Base-by-base conservation (phyloP, 495 filamentous ascomycete species). In the Penicillium ochrochloron region DNA sequence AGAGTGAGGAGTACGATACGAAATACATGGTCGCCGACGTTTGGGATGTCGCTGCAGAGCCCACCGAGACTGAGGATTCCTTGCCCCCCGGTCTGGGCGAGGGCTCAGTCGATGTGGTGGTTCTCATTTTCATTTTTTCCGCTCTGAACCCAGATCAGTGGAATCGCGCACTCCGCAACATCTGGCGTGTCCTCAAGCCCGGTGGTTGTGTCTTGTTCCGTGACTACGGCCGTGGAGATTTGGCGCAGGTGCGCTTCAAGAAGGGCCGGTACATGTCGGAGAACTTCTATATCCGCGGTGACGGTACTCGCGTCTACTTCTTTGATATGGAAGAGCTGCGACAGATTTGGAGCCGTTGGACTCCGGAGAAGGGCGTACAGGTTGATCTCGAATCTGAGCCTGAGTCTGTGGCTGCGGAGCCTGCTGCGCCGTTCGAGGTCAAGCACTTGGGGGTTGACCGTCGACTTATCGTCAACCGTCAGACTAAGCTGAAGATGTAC, bases 61-160 rank as follows among this genome's bases (percentile, higher is more conserved):
- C 78, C 0, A 64, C 63, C 2, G 78, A 78, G 50, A 61, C 71
- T 6, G 70, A 53, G 21, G 65, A 76, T 53, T 70, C 69, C 8
- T 76, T 97, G 9, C 94, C 94, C 0, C 90, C 91, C 3, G 90
- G 88, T 1, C 73, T 98, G n/a, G 78, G 79, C 29, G 86, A 89
- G 64, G 89, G 82, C 10, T 89, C 86, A 25, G 92, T 97, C 39
- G 95, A 99, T 74, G 85, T 97, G 17, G 92, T 96, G 35, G 75
- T 99, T 23, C 89, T 99, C 81, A 90, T 99, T 57, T 99, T 99
- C 80, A 92, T 97, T 64, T 97, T 98, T 82, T 97, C 94, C 25
- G 95, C 95, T 1, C 78, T 99, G 29, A 86, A 88, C 11, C 95
- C 95, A 1, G 72, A 75, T 52, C 93, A 99, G 76, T 99, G 95